A percentile compares a stretch with the other conserved stretches of the same genome.
phyloP scores from a whole-genome alignment of 257 asterid species.

The Hygrophila difformis region DNA sequence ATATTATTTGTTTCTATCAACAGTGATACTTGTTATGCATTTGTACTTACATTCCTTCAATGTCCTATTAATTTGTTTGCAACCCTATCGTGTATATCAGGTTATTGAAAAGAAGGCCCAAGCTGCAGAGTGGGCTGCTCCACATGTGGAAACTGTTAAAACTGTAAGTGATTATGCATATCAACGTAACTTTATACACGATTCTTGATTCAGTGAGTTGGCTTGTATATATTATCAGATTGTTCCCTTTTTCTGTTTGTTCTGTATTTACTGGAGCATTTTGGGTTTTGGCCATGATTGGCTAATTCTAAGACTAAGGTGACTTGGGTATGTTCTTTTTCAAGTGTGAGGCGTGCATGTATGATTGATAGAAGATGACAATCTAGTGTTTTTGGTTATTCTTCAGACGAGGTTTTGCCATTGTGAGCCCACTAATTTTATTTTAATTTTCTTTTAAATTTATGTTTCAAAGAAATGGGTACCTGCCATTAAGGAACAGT shows the following conservation, averaged over 20 bases:
- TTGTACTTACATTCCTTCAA: slow-evolving; percentile 15
- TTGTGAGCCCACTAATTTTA: slow-evolving; percentile 9
- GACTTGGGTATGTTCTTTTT: not conserved
- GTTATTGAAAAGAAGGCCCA: slow-evolving; percentile 69
- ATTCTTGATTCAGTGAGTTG: slow-evolving; percentile 6
- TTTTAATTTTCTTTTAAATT: slow-evolving; percentile 9
- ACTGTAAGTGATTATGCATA: slow-evolving; percentile 44
- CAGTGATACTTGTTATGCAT: slow-evolving; percentile 1
- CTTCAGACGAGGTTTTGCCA: not conserved
- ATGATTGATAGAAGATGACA: slow-evolving; percentile 5
- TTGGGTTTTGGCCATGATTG: slow-evolving; percentile 4
- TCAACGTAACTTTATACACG: slow-evolving; percentile 1
- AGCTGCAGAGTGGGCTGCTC: slow-evolving; percentile 82
- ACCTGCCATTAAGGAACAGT: slow-evolving; percentile 67
- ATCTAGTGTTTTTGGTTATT: not conserved
- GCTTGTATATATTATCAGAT: not conserved
- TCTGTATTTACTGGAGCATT: not conserved
- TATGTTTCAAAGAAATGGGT: slow-evolving; percentile 58
- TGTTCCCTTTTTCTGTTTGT: slow-evolving; percentile 6
- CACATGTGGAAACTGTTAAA: slow-evolving; percentile 67
- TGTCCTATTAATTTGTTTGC: slow-evolving; percentile 1
- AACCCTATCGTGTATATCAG: slow-evolving; percentile 27
- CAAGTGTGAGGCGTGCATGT: slow-evolving; percentile 1
- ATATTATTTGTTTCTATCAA: not conserved
- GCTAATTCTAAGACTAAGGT: slow-evolving; percentile 2